Base-by-base conservation (phyloP, 2,329 filamentous ascomycete species). In the Fusarium goolgardi region DNA sequence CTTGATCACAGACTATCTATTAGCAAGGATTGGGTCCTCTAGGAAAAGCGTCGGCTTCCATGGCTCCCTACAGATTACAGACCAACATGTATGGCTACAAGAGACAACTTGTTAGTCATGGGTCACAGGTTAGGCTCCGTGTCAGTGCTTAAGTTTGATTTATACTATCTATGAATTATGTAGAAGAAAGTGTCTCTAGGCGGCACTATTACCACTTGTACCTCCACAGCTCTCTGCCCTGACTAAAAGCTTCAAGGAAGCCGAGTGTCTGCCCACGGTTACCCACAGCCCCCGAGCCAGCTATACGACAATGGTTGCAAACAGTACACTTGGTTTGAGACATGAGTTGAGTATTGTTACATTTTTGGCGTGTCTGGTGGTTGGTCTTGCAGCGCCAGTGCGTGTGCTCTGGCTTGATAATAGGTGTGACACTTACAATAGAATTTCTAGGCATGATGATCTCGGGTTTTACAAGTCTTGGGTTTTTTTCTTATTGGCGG, bases 261-360 rank as follows among this genome's bases (percentile, higher is more conserved):
- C 44, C 29, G 1, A 47, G 2, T 18, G 2, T 32, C 0, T 18
- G 31, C 0, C 44, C 29, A 21, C 16, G 16, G 3, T 2, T 18
- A 13, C 23, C 20, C 2, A 13, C 15, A 10, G 29, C 44, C 10
- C 18, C 20, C 4, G 29, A 16, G 1, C 32, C 6, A 13, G 4
- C 15, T 0, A 8, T 12, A 7, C 44, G 44, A 3, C 18, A 1
- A 7, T 16, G 20, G 2, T 8, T n/a, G 27, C 44, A 46, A 6
- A n/a, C 0, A 39, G 20, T 39, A 0, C n/a, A 39, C n/a, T 20
- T 13, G 1, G 2, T 4, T 13, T 4, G 6, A 12, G 27, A 32
- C 16, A 47, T 21, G 20, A 20, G 4, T 7, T 47, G 16, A 0
- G 11, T 15, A 3, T 11, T 34, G 4, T n/a, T 12, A 1, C 29